Evolutionary conservation across 2,329 filamentous ascomycete genomes (phyloP).

Genomic region (Xylaria sp.): DNA sequence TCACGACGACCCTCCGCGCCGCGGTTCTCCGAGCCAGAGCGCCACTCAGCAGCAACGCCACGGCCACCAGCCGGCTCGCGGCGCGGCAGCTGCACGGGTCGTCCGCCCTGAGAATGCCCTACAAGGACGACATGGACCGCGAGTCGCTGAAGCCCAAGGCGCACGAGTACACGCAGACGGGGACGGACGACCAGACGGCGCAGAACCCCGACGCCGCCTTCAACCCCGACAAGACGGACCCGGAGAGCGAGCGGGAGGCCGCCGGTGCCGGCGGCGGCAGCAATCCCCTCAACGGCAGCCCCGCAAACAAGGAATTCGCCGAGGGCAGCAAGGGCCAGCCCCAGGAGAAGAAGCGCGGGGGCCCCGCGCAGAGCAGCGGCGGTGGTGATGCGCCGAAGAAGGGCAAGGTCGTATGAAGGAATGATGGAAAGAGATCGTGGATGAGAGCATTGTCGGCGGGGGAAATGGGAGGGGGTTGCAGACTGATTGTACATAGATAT

Average conservation of each 20-base stretch:
- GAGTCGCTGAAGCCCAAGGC: constrained; percentile 66
- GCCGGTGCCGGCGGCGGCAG: constrained; percentile 42
- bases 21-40: constrained; percentile 18
- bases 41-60: constrained; percentile 8
- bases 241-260: constrained; percentile 58
- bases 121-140: constrained; percentile 59
- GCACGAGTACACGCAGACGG: constrained; percentile 70
- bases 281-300: constrained; percentile 46
- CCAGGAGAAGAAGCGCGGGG: constrained; percentile 38
- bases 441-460: not conserved
- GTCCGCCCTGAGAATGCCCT: constrained; percentile 36
- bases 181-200: constrained; percentile 62
- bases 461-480: not conserved
- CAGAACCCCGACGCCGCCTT: constrained; percentile 66
- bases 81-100: constrained; percentile 41
- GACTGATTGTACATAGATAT: constrained; percentile 2
- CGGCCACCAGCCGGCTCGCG: constrained; percentile 6
- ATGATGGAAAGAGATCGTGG: constrained; percentile 40
- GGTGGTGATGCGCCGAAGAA: constrained; percentile 34
- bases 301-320: constrained; percentile 49
- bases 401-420: constrained; percentile 36
- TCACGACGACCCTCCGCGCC: constrained; percentile 25
- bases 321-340: constrained; percentile 24
- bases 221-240: constrained; percentile 67
- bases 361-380: constrained; percentile 38